phyloP scores from a whole-genome alignment of 352 stramenopile genomes.

The Phytophthora pisi region DNA sequence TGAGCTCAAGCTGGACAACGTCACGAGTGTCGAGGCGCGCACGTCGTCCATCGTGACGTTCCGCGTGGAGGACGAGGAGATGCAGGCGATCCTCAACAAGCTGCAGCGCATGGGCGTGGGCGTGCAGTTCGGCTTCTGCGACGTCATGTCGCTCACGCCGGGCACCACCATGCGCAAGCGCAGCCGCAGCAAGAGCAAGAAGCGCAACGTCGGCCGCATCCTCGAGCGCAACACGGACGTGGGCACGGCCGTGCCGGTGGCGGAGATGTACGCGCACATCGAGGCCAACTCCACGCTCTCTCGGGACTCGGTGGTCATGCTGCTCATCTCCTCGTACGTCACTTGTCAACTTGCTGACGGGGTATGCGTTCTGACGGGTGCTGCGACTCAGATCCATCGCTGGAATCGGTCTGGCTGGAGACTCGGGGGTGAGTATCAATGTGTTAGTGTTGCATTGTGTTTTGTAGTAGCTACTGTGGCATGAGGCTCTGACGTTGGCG shows the following conservation, averaged over 20 bases:
- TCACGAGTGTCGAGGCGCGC: constrained; percentile 83
- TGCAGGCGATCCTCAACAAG: constrained; percentile 84
- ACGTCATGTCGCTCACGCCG: constrained; percentile 88
- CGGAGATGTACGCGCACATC: constrained; percentile 88
- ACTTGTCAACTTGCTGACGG: background rate
- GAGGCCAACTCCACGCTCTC: constrained; percentile 84
- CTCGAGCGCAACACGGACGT: constrained; percentile 82
- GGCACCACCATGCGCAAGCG: constrained; percentile 79
- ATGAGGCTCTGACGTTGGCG: constrained; percentile 6
- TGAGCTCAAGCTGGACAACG: constrained; percentile 83
- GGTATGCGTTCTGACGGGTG: background rate
- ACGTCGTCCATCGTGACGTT: constrained; percentile 90
- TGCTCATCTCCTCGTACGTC: constrained; percentile 84
- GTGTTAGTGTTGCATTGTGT: background rate
- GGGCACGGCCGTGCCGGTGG: constrained; percentile 81
- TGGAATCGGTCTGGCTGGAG: constrained; percentile 78
- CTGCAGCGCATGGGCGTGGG: constrained; percentile 83
- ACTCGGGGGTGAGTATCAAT: constrained; percentile 54
- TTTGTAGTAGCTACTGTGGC: background rate
- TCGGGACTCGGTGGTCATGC: constrained; percentile 82
- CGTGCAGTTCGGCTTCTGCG: constrained; percentile 87
- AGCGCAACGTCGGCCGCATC: constrained; percentile 67
- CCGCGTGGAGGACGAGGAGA: constrained; percentile 83
- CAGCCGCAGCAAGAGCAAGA: constrained; percentile 53
- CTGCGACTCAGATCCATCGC: constrained; percentile 63